Conservation (phyloP, 805 yeast genomes). For the Kregervanrija fluxuum region DNA sequence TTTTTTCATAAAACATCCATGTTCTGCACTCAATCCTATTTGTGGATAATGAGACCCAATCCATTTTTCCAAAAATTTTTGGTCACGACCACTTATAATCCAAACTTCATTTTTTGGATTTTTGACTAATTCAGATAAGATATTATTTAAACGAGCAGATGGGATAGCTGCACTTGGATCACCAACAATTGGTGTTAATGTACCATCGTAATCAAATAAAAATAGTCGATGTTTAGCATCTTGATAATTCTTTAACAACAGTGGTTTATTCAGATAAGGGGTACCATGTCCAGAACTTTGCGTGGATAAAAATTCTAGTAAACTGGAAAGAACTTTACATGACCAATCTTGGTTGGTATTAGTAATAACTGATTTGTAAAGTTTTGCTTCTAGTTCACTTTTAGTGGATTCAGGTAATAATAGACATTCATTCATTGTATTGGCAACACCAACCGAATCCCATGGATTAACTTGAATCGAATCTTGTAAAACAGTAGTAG, state of each 20-base stretch:
- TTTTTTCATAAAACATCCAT: slow-evolving; percentile 88
- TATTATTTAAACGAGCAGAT: slow-evolving; percentile 56
- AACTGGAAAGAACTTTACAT: slow-evolving; percentile 44
- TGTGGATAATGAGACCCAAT: slow-evolving; percentile 56
- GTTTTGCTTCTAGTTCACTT: slow-evolving; percentile 37
- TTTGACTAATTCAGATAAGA: slow-evolving; percentile 50
- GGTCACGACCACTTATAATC: slow-evolving; percentile 96
- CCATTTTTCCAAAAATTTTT: slow-evolving; percentile 81
- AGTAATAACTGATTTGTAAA: slow-evolving; percentile 57
- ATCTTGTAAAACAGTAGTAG: slow-evolving; percentile 61
- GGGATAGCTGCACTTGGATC: slow-evolving; percentile 99
- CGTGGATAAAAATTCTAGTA: slow-evolving; percentile 27
- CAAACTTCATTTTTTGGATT: slow-evolving; percentile 86
- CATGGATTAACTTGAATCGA: slow-evolving; percentile 91
- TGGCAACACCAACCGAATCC: slow-evolving; percentile 93
- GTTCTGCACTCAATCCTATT: slow-evolving; percentile 91
- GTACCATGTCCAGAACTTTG: slow-evolving; percentile 46
- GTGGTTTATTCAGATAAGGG: slow-evolving; percentile 75
- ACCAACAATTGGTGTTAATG: slow-evolving; percentile 89
- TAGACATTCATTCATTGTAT: slow-evolving; percentile 66
- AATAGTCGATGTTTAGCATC: slow-evolving; percentile 65
- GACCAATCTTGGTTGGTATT: slow-evolving; percentile 84
- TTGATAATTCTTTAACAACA: slow-evolving; percentile 51
- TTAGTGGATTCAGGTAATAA: slow-evolving; percentile 43
- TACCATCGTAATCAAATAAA: slow-evolving; percentile 95